Evolutionary conservation across 2,329 filamentous ascomycete genomes (phyloP).

Genomic region (Sporothrix inflata): DNA sequence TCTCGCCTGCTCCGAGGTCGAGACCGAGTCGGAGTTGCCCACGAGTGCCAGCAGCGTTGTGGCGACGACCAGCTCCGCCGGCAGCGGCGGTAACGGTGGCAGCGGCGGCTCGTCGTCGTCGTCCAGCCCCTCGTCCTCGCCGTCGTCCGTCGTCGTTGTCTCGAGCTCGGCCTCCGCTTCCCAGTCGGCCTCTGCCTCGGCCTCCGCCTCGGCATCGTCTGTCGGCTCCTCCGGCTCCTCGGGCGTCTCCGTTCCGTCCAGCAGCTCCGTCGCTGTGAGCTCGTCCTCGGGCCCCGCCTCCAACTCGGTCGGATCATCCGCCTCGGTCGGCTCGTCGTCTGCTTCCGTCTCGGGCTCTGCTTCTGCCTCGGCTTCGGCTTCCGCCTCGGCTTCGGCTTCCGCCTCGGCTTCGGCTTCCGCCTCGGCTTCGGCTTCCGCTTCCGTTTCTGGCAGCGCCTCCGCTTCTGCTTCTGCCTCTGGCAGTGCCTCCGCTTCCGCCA

Average conservation of each 20-base stretch:
- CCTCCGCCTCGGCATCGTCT: not conserved
- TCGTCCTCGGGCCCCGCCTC: not conserved
- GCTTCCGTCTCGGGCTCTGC: not conserved
- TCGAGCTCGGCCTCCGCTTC: not conserved
- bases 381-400: not conserved
- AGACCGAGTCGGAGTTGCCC: slow-evolving; percentile 8
- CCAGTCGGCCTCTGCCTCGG: not conserved
- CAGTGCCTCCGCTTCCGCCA: not conserved
- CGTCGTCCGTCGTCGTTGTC: not conserved
- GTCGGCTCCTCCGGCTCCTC: not conserved
- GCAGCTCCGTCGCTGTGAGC: not conserved
- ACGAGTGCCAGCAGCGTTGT: not conserved
- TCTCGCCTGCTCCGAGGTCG: not conserved
- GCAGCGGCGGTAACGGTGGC: not conserved
- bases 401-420: not conserved
- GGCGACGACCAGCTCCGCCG: not conserved
- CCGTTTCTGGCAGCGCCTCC: not conserved
- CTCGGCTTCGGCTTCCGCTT: not conserved
- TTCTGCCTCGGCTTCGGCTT: not conserved
- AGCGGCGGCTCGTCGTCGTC: not conserved
- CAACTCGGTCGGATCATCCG: no score
- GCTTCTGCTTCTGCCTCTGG: not conserved
- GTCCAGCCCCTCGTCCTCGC: not conserved
- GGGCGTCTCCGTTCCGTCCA: not conserved
- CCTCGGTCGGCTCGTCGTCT: not conserved